phyloP scores from a whole-genome alignment of 2,329 filamentous ascomycete genomes.

The Aspergillus ochraceus region DNA sequence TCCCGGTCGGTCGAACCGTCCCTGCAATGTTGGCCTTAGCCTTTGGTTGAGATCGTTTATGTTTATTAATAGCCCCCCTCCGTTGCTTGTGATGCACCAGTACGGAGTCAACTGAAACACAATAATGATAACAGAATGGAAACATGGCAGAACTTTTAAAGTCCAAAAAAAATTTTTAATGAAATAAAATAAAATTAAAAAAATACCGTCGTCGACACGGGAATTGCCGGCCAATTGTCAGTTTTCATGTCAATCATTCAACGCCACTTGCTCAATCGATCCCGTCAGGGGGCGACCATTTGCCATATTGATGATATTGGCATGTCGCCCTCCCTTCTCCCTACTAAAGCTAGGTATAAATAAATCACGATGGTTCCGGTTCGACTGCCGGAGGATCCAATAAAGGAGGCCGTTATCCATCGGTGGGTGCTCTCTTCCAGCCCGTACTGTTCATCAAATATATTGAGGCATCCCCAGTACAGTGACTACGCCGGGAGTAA shows the following conservation, averaged over 20 bases:
- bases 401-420: too few relatives aligned
- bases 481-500: too few relatives aligned
- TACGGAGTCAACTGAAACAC: neutral
- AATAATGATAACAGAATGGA: conserved; percentile 1
- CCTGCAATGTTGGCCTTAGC: neutral
- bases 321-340: too few relatives aligned
- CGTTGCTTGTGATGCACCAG: neutral
- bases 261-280: conserved; percentile 3
- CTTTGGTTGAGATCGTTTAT: neutral
- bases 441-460: too few relatives aligned
- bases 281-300: neutral
- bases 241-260: conserved; percentile 6
- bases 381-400: too few relatives aligned
- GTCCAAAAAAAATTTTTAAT: too few relatives aligned
- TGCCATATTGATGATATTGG: too few relatives aligned
- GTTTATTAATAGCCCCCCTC: neutral
- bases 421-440: too few relatives aligned
- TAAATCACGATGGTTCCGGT: too few relatives aligned
- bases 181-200: too few relatives aligned
- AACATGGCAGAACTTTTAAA: neutral
- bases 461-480: too few relatives aligned
- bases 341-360: too few relatives aligned
- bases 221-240: neutral
- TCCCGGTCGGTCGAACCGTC: conserved; percentile 12
- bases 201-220: neutral